Base-by-base conservation (phyloP, 2,329 filamentous ascomycete species). In the Aspergillus chevalieri region DNA sequence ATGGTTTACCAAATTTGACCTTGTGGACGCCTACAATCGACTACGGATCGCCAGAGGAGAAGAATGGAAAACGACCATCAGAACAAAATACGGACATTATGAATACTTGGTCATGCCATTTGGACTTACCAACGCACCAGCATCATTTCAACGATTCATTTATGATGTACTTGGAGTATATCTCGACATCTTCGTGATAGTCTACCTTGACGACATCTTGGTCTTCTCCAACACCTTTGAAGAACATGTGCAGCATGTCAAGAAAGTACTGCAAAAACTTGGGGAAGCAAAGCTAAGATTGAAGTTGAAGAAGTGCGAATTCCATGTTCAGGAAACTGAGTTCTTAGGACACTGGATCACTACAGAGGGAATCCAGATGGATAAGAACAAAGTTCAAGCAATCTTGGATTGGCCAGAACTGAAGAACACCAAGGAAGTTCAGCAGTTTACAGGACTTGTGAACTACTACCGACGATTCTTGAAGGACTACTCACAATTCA, bases 1-100 rank as follows among this genome's bases (percentile, higher is more conserved):
- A 38, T 54, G 48, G 22, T 65, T 61, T 50, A 63, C 50, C 0
- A 65, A 65, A 47, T 46, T 65, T 0, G 52, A 65, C 50, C 46
- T 65, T 2, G 30, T 24, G 36, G 21, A 22, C 17, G 54, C 47
- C 1, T 65, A 60, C 38, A 38, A 64, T 48, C 47, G 52, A 19
- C 56, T 65, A 12, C 39, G 48, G 0, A 62, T 65, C 10, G 43
- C 36, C 1, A 10, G 39, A 30, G 50, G 49, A 9, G 50, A 58
- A 34, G 45, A 55, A 24, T 48, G 39, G 41, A 28, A 49, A 15
- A 57, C 50, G 2, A 46, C 43, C 7, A 55, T 55, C 46, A 3
- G 28, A 14, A 52, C 38, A 3, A 28, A 47, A 36, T 63, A 55
- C 46, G 49, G 54, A 26, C 50, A 56, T 6, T 65, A 54, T 43